Conservation (phyloP, 164 flowering plant species). For the Aristolochia fimbriata region DNA sequence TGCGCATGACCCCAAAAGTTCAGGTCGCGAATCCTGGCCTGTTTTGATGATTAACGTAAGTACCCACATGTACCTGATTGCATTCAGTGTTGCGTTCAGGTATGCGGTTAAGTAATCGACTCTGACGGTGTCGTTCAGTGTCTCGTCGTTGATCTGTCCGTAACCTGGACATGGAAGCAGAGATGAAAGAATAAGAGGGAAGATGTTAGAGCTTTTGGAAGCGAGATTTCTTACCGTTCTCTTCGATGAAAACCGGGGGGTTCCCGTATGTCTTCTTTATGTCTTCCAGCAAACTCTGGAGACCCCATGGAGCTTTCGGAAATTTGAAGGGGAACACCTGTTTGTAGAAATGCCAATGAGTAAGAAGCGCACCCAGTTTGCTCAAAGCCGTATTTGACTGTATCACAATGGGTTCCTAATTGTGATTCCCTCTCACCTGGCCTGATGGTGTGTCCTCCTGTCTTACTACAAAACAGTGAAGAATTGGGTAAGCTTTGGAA, state of each 20-base stretch:
- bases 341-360: background rate
- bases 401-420: background rate
- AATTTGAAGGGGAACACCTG: slow-evolving; percentile 3
- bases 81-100: slow-evolving; percentile 13
- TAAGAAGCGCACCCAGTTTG: too few relatives aligned
- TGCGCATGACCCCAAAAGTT: background rate
- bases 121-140: slow-evolving; percentile 18
- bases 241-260: slow-evolving; percentile 18
- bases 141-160: slow-evolving; percentile 6
- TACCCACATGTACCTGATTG: slow-evolving; percentile 21
- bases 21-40: too few relatives aligned
- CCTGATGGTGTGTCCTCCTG: slow-evolving; percentile 8
- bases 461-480: background rate
- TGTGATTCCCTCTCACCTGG: background rate
- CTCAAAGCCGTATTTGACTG: too few relatives aligned
- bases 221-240: slow-evolving; percentile 14
- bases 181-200: too few relatives aligned
- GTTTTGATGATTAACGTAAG: too few relatives aligned
- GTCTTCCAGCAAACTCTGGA: slow-evolving; percentile 11
- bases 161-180: slow-evolving; percentile 5
- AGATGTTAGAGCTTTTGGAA: background rate
- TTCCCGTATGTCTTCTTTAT: slow-evolving; percentile 19
- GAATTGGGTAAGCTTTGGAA: too few relatives aligned
- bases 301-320: slow-evolving; percentile 10
- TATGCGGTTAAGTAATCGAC: slow-evolving; percentile 13